Evolutionary conservation across 352 stramenopile species (phyloP), one percentile per base, ranked within the genome.

Genomic region (Globisporangium polare): DNA sequence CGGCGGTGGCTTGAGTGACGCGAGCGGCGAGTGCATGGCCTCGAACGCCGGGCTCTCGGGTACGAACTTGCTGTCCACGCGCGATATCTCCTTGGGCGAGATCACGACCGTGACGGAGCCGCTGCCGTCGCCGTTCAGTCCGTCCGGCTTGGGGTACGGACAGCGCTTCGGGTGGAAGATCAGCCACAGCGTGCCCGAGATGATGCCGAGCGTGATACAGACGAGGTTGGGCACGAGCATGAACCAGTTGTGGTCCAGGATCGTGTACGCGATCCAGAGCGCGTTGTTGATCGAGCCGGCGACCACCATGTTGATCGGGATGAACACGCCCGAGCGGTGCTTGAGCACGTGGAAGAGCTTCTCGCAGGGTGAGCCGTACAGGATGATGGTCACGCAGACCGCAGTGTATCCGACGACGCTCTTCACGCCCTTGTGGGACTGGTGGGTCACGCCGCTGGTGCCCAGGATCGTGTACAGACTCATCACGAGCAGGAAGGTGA

Each of bases 251-350:
- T 13, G 5, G 13, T 60, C 39, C 20, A 66, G 53, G 8, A 35
- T 10, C 5, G 51, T 55, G 29, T 66, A 60, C 1, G 26, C 29
- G 39, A 66, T 37, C 60, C 60, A 87, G 6, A 79, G 63, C 3
- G 24, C 60, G 58, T 78, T 83, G 67, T 79, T 85, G 42, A 71
- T 63, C 5, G 67, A 47, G 18, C 69, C 69, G 7, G 68, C 68
- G 27, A 78, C 51, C 3, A 79, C 68, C 65, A 85, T 75, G 46
- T 73, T 56, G 54, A 87, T 75, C 27, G 78, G 75, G 51, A 88
- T 74, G 64, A 79, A 85, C 17, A 73, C 72, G 5, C 60, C 69
- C 10, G 69, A 82, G 41, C 67, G 67, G 63, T 71, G 53, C 61
- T 73, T 73, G 43, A 79, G 64, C 35, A 82, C 73, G 13, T 71